phyloP scores from a whole-genome alignment of 1,284 basidiomycete genomes.

The Ceratobasidium theobromae region DNA sequence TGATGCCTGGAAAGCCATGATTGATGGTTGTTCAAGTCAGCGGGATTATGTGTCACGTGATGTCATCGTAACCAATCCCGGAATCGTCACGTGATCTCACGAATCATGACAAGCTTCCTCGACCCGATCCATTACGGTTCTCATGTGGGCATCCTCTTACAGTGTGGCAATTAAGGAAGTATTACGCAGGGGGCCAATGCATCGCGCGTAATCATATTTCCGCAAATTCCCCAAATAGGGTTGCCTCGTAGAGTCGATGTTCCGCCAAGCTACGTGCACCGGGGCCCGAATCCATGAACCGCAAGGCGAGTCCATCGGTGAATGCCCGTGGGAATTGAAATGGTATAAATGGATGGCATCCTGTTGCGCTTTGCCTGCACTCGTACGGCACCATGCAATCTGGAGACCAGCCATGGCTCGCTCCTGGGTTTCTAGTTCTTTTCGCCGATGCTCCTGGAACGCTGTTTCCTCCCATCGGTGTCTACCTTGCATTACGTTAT shows the following conservation, averaged over 20 bases:
- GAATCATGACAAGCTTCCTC: not conserved
- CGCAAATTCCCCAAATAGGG: no score
- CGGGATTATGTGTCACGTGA: not conserved
- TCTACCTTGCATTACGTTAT: not conserved
- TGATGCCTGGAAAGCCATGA: constrained; percentile 8
- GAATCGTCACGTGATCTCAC: not conserved
- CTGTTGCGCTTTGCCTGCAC: not conserved
- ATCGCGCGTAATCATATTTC: no score
- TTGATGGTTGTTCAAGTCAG: not conserved
- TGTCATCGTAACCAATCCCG: not conserved
- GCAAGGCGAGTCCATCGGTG: no score
- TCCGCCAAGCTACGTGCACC: no score
- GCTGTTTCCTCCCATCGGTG: not conserved
- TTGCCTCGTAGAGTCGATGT: no score
- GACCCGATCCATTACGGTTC: not conserved
- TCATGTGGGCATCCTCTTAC: not conserved
- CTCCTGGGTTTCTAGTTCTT: constrained; percentile 9
- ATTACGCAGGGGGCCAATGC: no score
- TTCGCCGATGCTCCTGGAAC: not conserved
- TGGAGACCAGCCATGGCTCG: not conserved
- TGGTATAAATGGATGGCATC: not conserved
- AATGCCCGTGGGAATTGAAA: not conserved
- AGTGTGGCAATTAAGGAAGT: no score
- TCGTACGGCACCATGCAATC: not conserved
- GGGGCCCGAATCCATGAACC: not conserved